phyloP scores from a whole-genome alignment of 371 early-diverging fungal genomes.

The Encephalitozoon intestinalis region DNA sequence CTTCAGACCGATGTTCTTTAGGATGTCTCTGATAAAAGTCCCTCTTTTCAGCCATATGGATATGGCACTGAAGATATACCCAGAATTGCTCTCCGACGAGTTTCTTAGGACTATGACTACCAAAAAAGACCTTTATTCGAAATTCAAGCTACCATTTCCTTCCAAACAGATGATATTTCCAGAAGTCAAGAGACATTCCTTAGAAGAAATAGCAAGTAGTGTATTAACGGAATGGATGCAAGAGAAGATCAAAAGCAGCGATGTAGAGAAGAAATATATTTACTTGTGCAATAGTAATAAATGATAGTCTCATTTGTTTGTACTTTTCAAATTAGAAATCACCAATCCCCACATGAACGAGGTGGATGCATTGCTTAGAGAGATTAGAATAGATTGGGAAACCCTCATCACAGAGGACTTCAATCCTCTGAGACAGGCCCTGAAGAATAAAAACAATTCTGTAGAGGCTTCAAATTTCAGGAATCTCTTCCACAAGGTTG shows the following conservation, averaged over 20 bases:
- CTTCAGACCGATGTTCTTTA: constrained; percentile 51
- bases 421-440: constrained; percentile 47
- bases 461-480: constrained; percentile 23
- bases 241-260: not conserved
- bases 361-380: constrained; percentile 38
- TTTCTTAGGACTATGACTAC: not conserved
- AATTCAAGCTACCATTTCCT: not conserved
- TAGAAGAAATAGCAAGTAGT: constrained; percentile 40
- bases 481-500: constrained; percentile 52
- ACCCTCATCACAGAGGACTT: constrained; percentile 45
- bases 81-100: constrained; percentile 26
- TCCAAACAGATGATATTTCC: not conserved
- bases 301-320: not conserved
- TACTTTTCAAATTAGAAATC: not conserved
- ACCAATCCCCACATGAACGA: constrained; percentile 33
- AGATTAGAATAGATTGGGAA: constrained; percentile 57
- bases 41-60: constrained; percentile 30
- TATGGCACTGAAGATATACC: constrained; percentile 14
- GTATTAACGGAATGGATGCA: constrained; percentile 27
- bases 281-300: not conserved
- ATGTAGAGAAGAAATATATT: not conserved
- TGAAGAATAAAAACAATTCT: constrained; percentile 28
- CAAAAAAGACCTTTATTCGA: constrained; percentile 7
- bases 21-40: constrained; percentile 22
- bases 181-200: not conserved